phyloP scores from a whole-genome alignment of 257 asterid species.

The Ophiorrhiza pumila region DNA sequence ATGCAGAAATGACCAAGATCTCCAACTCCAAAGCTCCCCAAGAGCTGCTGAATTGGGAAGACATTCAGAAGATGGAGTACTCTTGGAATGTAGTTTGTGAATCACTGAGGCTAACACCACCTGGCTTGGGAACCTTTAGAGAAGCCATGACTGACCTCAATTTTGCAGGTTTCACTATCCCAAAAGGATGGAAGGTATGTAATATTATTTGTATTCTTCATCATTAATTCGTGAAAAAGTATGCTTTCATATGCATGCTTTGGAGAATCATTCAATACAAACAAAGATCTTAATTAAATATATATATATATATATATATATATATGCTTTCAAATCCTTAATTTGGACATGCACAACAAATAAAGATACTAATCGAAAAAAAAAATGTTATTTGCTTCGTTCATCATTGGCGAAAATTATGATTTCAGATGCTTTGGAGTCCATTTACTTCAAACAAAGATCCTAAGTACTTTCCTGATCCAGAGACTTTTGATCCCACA shows the following conservation, averaged over 20 bases:
- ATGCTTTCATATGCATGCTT: too few relatives aligned
- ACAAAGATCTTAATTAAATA: too few relatives aligned
- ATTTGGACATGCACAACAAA: too few relatives aligned
- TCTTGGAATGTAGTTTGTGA: constrained; percentile 36
- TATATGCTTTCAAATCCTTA: too few relatives aligned
- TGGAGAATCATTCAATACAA: too few relatives aligned
- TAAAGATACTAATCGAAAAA: too few relatives aligned
- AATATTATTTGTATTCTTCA: not conserved
- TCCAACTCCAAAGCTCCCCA: constrained; percentile 39
- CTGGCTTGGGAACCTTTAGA: constrained; percentile 51
- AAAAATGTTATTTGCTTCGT: too few relatives aligned
- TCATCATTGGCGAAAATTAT: not conserved
- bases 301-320: too few relatives aligned
- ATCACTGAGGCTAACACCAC: constrained; percentile 47
- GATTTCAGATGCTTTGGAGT: constrained; percentile 13
- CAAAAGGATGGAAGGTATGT: constrained; percentile 65
- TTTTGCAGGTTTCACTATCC: constrained; percentile 56
- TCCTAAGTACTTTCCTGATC: constrained; percentile 22
- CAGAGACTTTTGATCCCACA: constrained; percentile 22
- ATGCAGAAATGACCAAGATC: constrained; percentile 47
- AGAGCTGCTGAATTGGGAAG: constrained; percentile 54
- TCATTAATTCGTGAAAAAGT: too few relatives aligned
- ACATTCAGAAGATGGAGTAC: constrained; percentile 38
- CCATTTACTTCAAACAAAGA: constrained; percentile 15
- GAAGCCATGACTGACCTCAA: constrained; percentile 43